Percentiles rank a stretch among this genome's conserved stretches.
These are phyloP conservation scores for Petrea volubilis DNA, from an alignment of 257 asterid genomes.

Conservation along the genomic window DNA sequence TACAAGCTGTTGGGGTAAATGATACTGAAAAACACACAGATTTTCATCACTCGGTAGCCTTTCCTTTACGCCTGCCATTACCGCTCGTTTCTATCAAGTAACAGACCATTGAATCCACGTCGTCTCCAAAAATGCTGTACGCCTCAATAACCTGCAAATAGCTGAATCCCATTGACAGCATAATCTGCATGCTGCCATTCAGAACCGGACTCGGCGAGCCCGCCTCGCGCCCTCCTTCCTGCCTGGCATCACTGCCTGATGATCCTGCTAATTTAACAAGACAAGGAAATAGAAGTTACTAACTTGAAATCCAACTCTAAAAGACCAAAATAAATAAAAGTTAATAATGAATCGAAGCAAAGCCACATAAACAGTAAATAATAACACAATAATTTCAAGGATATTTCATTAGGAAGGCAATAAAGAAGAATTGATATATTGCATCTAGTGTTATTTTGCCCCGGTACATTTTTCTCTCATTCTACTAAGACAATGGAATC, in stretches of 20 bases:
- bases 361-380: too few species aligned
- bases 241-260: conserved; percentile 47
- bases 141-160: conserved; percentile 93
- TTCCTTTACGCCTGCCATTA: conserved; percentile 88
- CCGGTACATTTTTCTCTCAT: too few species aligned
- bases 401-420: too few species aligned
- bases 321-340: too few species aligned
- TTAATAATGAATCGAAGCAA: too few species aligned
- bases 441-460: too few species aligned
- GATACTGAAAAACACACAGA: neutral
- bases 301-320: too few species aligned
- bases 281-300: too few species aligned
- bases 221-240: conserved; percentile 39
- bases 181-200: conserved; percentile 72
- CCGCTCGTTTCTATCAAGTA: conserved; percentile 75
- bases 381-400: too few species aligned
- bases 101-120: conserved; percentile 91
- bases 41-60: conserved; percentile 74
- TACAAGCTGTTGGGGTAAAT: conserved; percentile 24
- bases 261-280: conserved; percentile 49
- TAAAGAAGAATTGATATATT: too few species aligned
- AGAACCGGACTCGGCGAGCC: conserved; percentile 41
- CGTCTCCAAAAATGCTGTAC: conserved; percentile 89
- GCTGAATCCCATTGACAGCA: conserved; percentile 97
- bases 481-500: too few species aligned